Conservation (phyloP, 331 rosid genomes). For the Erythrophleum ivorense region DNA sequence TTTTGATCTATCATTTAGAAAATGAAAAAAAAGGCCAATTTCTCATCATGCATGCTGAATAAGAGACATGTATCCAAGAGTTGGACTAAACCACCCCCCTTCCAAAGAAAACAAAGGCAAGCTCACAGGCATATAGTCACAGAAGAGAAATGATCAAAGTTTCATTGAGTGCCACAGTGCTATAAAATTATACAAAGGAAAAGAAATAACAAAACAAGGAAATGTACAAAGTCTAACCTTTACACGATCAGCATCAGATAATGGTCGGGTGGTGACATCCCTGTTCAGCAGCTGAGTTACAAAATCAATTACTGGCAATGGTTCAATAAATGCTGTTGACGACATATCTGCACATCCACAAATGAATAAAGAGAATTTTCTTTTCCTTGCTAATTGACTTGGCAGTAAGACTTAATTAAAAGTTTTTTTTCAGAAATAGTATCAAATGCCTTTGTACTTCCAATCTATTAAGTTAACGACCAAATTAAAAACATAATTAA, state of each 20-base stretch:
- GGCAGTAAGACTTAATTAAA: background rate
- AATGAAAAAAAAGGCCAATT: background rate
- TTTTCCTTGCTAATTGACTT: background rate
- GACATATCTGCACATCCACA: constrained; percentile 81
- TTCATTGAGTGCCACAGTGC: background rate
- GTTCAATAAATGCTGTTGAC: constrained; percentile 94
- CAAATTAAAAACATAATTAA: background rate
- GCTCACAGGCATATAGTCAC: background rate
- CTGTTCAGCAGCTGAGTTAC: constrained; percentile 80
- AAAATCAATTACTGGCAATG: constrained; percentile 86
- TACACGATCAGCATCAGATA: constrained; percentile 90
- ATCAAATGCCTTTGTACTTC: background rate
- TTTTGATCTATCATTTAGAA: constrained; percentile 69
- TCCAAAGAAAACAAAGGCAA: background rate
- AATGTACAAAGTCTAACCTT: constrained; percentile 61
- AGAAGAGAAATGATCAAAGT: background rate
- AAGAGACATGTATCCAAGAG: background rate
- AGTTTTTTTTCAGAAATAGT: background rate
- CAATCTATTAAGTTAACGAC: background rate
- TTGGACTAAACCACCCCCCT: background rate
- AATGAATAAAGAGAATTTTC: background rate
- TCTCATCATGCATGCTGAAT: background rate
- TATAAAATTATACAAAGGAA: too few relatives aligned
- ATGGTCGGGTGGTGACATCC: constrained; percentile 75
- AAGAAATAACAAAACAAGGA: background rate